Base-by-base conservation (phyloP, 768 basidiomycete genomes). In the Ramaria rubella region DNA sequence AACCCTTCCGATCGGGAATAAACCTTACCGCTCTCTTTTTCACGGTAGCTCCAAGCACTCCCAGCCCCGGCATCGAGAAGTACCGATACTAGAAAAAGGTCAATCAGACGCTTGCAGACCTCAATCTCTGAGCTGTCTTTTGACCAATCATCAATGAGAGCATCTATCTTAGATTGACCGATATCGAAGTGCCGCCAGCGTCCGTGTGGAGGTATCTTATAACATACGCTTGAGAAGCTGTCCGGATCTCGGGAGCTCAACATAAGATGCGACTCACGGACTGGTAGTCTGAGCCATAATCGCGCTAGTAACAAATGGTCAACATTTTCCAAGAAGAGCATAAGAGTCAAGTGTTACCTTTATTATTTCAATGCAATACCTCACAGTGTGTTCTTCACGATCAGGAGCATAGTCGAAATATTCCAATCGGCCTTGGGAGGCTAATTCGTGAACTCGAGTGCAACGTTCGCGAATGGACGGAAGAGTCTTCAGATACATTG, bases 1-100 rank as follows among this genome's bases (percentile, higher is more conserved):
- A 99, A 72, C 0, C 95, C 95, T 66, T 85, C 90, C 5, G 80
- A 94, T 63, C 87, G 77, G 51, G 73, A 66, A 68, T 83, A 92
- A 0, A 68, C 73, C 55, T 74, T 64, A 0, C 79, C 80, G 0
- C 80, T 78, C 0, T 67, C 71, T 5, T 76, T 68, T 57, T 94
- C 93, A 6, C 71, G 75, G 69, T 87, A 98, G 11, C 69, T 70
- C 94, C 94, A 98, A 1, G 71, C 64, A 55, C 81, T 85, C 0
- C 94, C 95, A 0, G 94, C 95, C 1, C 94, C 94, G 0, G 94
- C 95, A 63, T 98, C 95, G 33, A 99, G 82, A 14, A 98, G 77
- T 7, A 98, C 95, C 11, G 92, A 93, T 29, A 91, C 87, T 53
- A 85, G 72, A 73, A 94, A 94, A 38, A 96, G 81, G 71, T 98